These are phyloP conservation scores for Priceomyces carsonii DNA, from an alignment of 805 yeast species.

Conservation along the genomic window DNA sequence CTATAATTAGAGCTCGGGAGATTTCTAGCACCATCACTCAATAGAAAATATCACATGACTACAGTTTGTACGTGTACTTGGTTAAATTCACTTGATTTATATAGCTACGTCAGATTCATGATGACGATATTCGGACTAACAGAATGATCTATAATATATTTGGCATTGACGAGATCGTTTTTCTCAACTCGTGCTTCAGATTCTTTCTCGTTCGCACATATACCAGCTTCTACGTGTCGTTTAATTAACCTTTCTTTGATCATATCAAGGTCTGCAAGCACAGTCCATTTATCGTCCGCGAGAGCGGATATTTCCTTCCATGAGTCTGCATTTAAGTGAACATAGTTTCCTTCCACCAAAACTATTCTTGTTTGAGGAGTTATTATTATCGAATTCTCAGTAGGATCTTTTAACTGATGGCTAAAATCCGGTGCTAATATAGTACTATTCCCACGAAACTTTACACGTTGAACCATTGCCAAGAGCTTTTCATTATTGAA, in stretches of 20 bases:
- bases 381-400: conserved; percentile 47
- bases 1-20: no score
- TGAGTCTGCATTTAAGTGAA: conserved; percentile 53
- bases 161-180: conserved; percentile 66
- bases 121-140: conserved; percentile 3
- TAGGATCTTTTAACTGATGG: conserved; percentile 70
- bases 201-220: conserved; percentile 42
- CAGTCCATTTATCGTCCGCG: conserved; percentile 45
- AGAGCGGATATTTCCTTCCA: conserved; percentile 51
- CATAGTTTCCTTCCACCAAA: conserved; percentile 71
- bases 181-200: conserved; percentile 48
- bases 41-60: no score
- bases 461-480: conserved; percentile 13
- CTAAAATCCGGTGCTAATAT: conserved; percentile 65
- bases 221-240: conserved; percentile 58
- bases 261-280: conserved; percentile 41
- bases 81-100: no score
- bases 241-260: conserved; percentile 60
- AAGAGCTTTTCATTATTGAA: conserved; percentile 55
- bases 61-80: no score
- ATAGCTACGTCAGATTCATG: no score
- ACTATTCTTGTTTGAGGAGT: conserved; percentile 49
- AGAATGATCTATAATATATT: conserved; percentile 16
- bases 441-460: conserved; percentile 15
- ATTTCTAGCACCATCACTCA: no score